A percentile compares a stretch with the other conserved stretches of the same genome.
Evolutionary conservation across 2,329 filamentous ascomycete species (phyloP).

Genomic region (Aspergillus carbonarius): DNA sequence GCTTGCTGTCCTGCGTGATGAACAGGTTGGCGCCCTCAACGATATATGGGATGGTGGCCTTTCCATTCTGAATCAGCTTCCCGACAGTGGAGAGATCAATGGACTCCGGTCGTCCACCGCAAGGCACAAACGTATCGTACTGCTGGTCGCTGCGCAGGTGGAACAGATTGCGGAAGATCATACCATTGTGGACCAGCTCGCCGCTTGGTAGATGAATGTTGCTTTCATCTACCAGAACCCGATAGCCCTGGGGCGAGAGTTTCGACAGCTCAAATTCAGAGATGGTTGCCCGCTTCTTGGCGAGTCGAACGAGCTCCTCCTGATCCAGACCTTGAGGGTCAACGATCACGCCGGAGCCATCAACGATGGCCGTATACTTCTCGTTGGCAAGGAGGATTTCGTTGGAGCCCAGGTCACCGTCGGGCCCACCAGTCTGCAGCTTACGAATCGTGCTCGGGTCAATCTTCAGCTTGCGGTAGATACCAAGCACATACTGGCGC

Average conservation of each 20-base stretch:
- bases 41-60: constrained; percentile 84
- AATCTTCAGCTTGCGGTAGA: constrained; percentile 92
- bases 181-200: constrained; percentile 86
- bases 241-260: constrained; percentile 83
- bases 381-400: constrained; percentile 96
- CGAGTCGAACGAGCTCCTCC: constrained; percentile 78
- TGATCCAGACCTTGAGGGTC: constrained; percentile 88
- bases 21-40: constrained; percentile 98
- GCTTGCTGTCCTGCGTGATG: constrained; percentile 97
- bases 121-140: constrained; percentile 91
- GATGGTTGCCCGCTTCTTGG: constrained; percentile 86
- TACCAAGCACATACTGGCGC: constrained; percentile 91
- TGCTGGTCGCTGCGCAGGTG: constrained; percentile 76
- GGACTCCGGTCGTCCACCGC: constrained; percentile 92
- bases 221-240: constrained; percentile 86
- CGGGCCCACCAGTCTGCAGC: constrained; percentile 95
- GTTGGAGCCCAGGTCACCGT: constrained; percentile 95
- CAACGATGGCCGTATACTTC: constrained; percentile 93
- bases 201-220: constrained; percentile 85
- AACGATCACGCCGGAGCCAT: constrained; percentile 90
- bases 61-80: constrained; percentile 87
- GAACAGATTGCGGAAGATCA: constrained; percentile 95
- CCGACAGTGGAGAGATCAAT: constrained; percentile 87
- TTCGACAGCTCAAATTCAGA: constrained; percentile 80
- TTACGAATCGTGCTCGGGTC: constrained; percentile 83